Evolutionary conservation across 1,284 basidiomycete genomes (phyloP).

Genomic region (Heliocybe sulcata): DNA sequence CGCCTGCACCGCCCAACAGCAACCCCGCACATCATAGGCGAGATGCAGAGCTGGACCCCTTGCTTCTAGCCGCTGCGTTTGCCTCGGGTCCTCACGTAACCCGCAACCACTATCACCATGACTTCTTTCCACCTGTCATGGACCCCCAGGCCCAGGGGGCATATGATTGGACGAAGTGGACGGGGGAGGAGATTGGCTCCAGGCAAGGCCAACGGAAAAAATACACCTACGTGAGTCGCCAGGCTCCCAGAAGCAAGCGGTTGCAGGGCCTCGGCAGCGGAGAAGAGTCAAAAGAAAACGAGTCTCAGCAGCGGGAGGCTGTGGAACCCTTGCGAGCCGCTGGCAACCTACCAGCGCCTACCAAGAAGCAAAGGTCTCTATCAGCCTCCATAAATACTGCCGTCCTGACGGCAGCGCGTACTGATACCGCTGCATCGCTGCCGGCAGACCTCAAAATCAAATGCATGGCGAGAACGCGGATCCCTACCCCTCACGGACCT

Average conservation of each 20-base stretch:
- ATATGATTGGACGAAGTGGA: conserved; percentile 51
- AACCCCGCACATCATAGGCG: conserved; percentile 38
- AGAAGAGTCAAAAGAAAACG: conserved; percentile 19
- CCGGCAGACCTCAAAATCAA: conserved; percentile 50
- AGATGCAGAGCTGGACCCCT: conserved; percentile 65
- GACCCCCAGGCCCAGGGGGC: conserved; percentile 44
- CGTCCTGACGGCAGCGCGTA: conserved; percentile 5
- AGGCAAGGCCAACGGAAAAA: conserved; percentile 30
- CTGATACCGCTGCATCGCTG: too few species aligned
- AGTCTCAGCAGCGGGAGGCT: conserved; percentile 16
- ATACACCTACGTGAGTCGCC: conserved; percentile 58
- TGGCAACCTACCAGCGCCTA: conserved; percentile 21
- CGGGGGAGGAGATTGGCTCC: conserved; percentile 28
- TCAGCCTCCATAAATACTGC: conserved; percentile 6
- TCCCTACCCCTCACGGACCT: conserved; percentile 94
- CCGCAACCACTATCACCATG: conserved; percentile 70
- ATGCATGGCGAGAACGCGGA: conserved; percentile 95
- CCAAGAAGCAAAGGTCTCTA: conserved; percentile 6
- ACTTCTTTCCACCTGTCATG: conserved; percentile 56
- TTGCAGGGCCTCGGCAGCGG: conserved; percentile 21
- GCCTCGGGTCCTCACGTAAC: conserved; percentile 68
- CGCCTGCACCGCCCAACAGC: conserved; percentile 26
- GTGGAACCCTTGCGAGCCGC: conserved; percentile 14
- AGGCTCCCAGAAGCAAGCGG: conserved; percentile 60
- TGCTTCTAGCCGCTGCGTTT: conserved; percentile 63